Evolutionary conservation across 345 rosid genomes (phyloP).

Genomic region (Gossypium arboreum): DNA sequence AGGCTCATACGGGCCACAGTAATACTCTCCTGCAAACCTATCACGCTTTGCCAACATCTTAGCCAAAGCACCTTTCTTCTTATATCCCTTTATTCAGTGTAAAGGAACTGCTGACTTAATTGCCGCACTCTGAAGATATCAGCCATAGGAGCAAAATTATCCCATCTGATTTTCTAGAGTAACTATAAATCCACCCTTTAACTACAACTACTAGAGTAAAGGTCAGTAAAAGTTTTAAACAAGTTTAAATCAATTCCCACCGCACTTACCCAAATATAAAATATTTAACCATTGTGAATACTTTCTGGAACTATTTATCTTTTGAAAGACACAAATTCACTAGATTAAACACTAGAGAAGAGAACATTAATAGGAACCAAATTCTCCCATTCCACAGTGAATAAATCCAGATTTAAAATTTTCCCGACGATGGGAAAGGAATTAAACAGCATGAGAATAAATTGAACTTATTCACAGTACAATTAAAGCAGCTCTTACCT

Average conservation of each 20-base stretch:
- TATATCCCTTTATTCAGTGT: slow-evolving; percentile 9
- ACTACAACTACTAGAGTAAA: not conserved
- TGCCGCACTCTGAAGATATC: slow-evolving; percentile 33
- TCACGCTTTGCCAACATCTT: slow-evolving; percentile 53
- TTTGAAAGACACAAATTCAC: not conserved
- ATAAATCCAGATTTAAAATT: not conserved
- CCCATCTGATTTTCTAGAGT: slow-evolving; percentile 7
- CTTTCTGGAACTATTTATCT: not conserved
- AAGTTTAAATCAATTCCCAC: not conserved
- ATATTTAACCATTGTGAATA: not conserved
- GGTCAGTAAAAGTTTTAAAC: not conserved
- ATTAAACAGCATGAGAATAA: not conserved
- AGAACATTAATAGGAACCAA: not conserved
- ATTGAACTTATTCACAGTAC: not conserved
- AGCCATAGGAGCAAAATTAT: slow-evolving; percentile 25
- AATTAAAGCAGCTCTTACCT: not conserved
- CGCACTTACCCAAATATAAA: not conserved
- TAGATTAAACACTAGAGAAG: not conserved
- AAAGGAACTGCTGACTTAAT: slow-evolving; percentile 1
- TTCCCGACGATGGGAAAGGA: not conserved
- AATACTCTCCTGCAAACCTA: slow-evolving; percentile 50
- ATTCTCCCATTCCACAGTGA: not conserved
- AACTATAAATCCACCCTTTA: not conserved
- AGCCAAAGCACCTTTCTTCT: slow-evolving; percentile 17
- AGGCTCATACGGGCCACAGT: slow-evolving; percentile 41